Conservation (phyloP, 1,284 basidiomycete species). For the Heterobasidion annosum region DNA sequence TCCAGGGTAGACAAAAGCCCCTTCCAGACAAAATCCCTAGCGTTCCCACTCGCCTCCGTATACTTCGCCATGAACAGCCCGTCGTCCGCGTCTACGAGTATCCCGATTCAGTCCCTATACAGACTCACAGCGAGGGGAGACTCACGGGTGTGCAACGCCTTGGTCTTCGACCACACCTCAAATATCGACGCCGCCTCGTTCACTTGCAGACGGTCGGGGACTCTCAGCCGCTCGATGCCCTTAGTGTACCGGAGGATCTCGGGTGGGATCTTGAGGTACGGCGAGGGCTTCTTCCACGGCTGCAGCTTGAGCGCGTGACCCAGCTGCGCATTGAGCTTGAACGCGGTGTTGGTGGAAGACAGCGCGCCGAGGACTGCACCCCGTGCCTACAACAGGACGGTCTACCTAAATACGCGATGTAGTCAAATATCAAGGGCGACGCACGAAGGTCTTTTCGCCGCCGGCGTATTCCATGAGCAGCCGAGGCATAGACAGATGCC, state of each 20-base stretch:
- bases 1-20: conserved; percentile 40
- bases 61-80: conserved; percentile 68
- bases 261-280: conserved; percentile 40
- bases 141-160: conserved; percentile 40
- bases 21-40: conserved; percentile 68
- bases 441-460: conserved; percentile 59
- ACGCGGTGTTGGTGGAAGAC: conserved; percentile 45
- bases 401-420: conserved; percentile 8
- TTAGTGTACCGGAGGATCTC: conserved; percentile 39
- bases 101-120: neutral
- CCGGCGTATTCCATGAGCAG: conserved; percentile 71
- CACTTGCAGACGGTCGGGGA: conserved; percentile 50
- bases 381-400: conserved; percentile 28
- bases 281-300: conserved; percentile 26
- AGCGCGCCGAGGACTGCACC: conserved; percentile 64
- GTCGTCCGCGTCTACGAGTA: conserved; percentile 38
- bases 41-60: conserved; percentile 62
- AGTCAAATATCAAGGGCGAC: conserved; percentile 17
- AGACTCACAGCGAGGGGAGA: conserved; percentile 2
- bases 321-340: conserved; percentile 49
- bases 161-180: conserved; percentile 59
- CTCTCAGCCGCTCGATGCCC: conserved; percentile 43
- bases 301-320: conserved; percentile 41
- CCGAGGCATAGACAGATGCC: conserved; percentile 77
- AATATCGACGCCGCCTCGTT: conserved; percentile 61